Base-by-base conservation (phyloP, 208 protist species). In the Trypanosoma rangeli region DNA sequence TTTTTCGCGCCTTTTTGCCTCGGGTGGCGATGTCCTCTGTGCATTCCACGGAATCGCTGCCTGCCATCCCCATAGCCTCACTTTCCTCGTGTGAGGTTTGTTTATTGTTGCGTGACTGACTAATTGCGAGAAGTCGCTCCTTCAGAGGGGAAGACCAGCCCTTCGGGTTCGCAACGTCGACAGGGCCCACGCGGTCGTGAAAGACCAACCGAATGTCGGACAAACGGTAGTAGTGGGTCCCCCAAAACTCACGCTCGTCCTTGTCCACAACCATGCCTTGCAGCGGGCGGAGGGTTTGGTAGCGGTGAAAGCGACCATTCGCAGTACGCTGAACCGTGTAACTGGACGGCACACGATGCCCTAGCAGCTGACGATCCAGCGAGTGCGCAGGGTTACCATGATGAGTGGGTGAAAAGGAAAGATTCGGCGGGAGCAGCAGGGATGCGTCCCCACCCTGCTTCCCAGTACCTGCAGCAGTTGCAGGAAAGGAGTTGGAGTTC, bases 161-260 rank as follows among this genome's bases (percentile, higher is more conserved):
- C 50, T 35, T 63, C 12, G 60, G 48, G 39, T 78, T 49, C n/a
- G 73, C 56, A 29, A 78, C 73, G 53, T 95, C 90, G 8, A 48
- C 52, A 0, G 84, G 63, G 49, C 89, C 82, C 2, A 93, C 80
- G 33, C 87, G 90, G 68, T 93, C 82, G 67, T 93, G 85, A 64
- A 85, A 92, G 20, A 95, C 46, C n/a, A 92, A 33, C 46, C 77
- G 75, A 1, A 83, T 68, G 13, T 90, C 79, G 20, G 74, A 80
- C 12, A 95, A 74, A 10, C 68, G 54, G 68, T 95, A 95, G 63
- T 89, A 92, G 71, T 94, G 82, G 35, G 79, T 82, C 35, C 76
- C 64, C 87, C 90, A 95, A 72, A 95, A 95, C 49, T 87, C 76
- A 28, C 82, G 79, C 68, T 93, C 90, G 4, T 93, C 87, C 35